Evolutionary conservation across 768 basidiomycete genomes (phyloP), one percentile per base, ranked within the genome.

Genomic region (Neoboletus subvelutipes): DNA sequence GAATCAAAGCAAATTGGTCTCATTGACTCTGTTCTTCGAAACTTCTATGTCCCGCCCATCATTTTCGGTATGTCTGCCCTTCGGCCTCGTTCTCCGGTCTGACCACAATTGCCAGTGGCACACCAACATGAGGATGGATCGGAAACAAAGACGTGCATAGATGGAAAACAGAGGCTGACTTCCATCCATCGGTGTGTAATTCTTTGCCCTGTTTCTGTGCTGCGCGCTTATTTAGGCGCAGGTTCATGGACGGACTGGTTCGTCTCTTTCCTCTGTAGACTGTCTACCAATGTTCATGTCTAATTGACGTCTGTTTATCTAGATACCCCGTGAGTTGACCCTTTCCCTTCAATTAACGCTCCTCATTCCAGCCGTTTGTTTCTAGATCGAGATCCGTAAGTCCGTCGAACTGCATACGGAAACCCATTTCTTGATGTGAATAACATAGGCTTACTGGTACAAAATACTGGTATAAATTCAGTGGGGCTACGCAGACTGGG

Each of bases 141-240:
- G 0, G 88, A 89, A 64, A 77, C 73, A 4, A 83, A 82, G 62
- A 83, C 82, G 1, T 89, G 87, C 63, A 88, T 89, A 9, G 89
- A 91, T 63, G 91, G 91, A 18, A 93, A 93, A 65, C 91, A 93
- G 67, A 75, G 91, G 26, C 68, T 91, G 46, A 91, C 88, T 0
- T 90, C 88, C 0, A 86, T 93, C 46, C 77, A 84, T 45, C 75
- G 80, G 88, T 87, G 61, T 17, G 83, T 71, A 15, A 5, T 17
- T 34, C 29, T 13, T n/a, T 10, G 3, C 41, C 37, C 39, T 42
- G 8, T 0, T 31, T 6, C 1, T 8, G 24, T 11, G 24, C 15
- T 1, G 36, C 2, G 42, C 49, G 54, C 54, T 64, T 28, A 55
- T 33, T 39, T 33, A 17, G 22, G 39, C 40, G 10, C 59, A 87